phyloP scores from a whole-genome alignment of 2,329 filamentous ascomycete species.

The Aspergillus spinulosporus region DNA sequence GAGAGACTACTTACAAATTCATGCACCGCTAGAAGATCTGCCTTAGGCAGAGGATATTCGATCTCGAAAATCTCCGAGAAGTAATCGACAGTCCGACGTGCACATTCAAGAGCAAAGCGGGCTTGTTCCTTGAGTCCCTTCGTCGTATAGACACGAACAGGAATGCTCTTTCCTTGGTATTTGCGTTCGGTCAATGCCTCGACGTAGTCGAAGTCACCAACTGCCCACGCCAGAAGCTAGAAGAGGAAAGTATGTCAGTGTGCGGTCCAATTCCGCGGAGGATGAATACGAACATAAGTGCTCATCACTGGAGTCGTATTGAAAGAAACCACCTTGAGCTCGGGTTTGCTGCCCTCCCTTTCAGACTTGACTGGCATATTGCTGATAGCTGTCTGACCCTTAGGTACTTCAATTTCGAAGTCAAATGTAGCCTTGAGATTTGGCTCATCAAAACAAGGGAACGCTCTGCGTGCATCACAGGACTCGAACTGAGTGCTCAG shows the following conservation, averaged over 20 bases:
- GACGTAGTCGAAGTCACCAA: constrained; percentile 96
- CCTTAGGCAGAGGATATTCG: constrained; percentile 90
- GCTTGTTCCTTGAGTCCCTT: constrained; percentile 92
- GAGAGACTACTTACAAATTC: constrained; percentile 70
- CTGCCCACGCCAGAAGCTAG: constrained; percentile 83
- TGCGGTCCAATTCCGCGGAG: not conserved
- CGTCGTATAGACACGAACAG: constrained; percentile 94
- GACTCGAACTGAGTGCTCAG: constrained; percentile 97
- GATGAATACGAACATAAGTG: constrained; percentile 60
- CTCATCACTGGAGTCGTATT: constrained; percentile 87
- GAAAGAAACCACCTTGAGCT: constrained; percentile 69
- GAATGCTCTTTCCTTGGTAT: constrained; percentile 88
- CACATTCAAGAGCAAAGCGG: constrained; percentile 83
- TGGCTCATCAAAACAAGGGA: constrained; percentile 97
- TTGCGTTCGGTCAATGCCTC: constrained; percentile 86
- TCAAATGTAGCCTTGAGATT: constrained; percentile 97
- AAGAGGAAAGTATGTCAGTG: constrained; percentile 50
- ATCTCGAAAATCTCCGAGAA: constrained; percentile 93
- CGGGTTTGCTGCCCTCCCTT: constrained; percentile 66
- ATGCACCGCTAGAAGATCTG: constrained; percentile 85
- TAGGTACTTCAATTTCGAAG: constrained; percentile 86
- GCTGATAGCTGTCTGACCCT: constrained; percentile 82
- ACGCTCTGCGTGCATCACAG: constrained; percentile 89
- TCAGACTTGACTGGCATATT: constrained; percentile 89
- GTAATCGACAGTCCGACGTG: constrained; percentile 90